Evolutionary conservation across 257 asterid genomes (phyloP).

Genomic region (Datura wrightii): DNA sequence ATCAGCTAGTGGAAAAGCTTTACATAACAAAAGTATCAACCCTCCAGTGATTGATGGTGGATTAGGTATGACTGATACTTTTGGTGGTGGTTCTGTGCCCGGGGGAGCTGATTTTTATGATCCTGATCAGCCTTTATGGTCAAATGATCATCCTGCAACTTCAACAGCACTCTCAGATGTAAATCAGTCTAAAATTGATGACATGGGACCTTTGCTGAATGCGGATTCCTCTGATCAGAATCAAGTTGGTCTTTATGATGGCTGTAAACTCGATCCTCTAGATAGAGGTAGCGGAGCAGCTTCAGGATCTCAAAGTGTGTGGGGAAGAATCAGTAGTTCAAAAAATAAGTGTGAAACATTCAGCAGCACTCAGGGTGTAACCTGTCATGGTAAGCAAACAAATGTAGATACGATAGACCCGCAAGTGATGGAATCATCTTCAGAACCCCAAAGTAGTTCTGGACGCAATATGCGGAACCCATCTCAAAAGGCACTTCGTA

Average conservation of each 20-base stretch:
- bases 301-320: conserved; percentile 67
- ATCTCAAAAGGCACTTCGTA: conserved; percentile 76
- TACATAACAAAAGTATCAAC: conserved; percentile 58
- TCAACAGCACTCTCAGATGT: conserved; percentile 57
- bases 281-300: conserved; percentile 48
- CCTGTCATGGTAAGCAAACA: conserved; percentile 48
- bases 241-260: conserved; percentile 54
- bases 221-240: conserved; percentile 50
- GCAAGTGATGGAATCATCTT: conserved; percentile 52
- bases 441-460: conserved; percentile 55
- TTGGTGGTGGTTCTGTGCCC: conserved; percentile 54
- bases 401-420: conserved; percentile 52
- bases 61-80: conserved; percentile 58
- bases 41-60: conserved; percentile 60
- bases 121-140: conserved; percentile 98
- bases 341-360: conserved; percentile 50
- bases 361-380: conserved; percentile 46
- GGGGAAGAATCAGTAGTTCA: conserved; percentile 73
- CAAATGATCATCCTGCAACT: conserved; percentile 66
- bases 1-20: conserved; percentile 54
- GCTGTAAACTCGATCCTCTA: conserved; percentile 49
- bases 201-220: conserved; percentile 50
- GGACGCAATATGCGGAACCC: conserved; percentile 62
- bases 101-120: conserved; percentile 85
- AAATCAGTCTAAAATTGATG: conserved; percentile 59